Evolutionary conservation across 1,284 basidiomycete genomes (phyloP).

Genomic region (Boletus putidus): DNA sequence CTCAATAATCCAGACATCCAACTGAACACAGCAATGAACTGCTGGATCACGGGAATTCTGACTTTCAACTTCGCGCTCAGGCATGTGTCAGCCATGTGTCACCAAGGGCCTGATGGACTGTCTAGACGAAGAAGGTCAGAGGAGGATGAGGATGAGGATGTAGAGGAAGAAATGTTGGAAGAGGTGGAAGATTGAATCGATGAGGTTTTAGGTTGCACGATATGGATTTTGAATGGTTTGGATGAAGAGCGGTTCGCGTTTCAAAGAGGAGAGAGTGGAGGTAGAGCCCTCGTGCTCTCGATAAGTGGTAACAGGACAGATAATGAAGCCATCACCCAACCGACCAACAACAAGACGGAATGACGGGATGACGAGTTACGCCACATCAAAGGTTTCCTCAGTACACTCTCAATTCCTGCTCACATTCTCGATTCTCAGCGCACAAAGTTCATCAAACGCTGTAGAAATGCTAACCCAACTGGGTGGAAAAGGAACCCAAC

Average conservation of each 20-base stretch:
- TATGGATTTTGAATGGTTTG: neutral
- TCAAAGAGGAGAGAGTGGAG: neutral
- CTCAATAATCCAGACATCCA: neutral
- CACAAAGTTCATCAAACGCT: no score
- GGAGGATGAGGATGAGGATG: neutral
- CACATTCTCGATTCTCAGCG: no score
- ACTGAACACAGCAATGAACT: neutral
- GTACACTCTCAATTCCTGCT: no score
- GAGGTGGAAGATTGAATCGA: neutral
- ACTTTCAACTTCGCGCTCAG: no score
- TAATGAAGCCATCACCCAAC: no score
- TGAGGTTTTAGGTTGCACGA: neutral
- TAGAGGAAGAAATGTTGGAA: neutral
- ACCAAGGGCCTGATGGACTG: neutral
- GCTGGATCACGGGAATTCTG: neutral
- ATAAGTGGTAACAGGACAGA: no score
- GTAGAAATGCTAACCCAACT: no score
- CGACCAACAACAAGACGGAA: no score
- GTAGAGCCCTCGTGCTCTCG: neutral
- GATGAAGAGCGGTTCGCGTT: neutral
- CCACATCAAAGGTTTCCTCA: no score
- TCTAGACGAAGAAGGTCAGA: neutral
- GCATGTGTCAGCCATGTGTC: no score
- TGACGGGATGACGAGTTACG: no score
- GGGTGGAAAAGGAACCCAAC: no score